These are phyloP conservation scores for Termitomyces sp. DNA, from an alignment of 1,284 basidiomycete species.

Conservation along the genomic window DNA sequence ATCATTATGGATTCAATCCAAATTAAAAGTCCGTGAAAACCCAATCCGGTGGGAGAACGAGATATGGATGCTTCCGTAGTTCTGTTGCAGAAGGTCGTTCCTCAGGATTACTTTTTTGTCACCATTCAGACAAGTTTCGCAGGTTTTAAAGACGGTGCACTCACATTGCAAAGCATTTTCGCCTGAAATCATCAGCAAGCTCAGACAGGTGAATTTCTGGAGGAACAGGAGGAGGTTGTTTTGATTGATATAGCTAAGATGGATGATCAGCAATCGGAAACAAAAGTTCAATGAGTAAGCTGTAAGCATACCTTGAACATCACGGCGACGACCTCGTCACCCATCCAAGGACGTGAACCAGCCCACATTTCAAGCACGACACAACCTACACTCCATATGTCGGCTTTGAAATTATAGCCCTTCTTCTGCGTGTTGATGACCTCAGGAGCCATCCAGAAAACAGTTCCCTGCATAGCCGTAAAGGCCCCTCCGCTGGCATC, in stretches of 20 bases:
- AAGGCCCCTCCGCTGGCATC: constrained; percentile 78
- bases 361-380: constrained; percentile 99
- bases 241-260: constrained; percentile 67
- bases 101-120: constrained; percentile 70
- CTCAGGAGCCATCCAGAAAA: constrained; percentile 99
- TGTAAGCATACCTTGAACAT: constrained; percentile 77
- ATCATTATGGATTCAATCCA: constrained; percentile 25
- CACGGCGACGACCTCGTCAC: constrained; percentile 85
- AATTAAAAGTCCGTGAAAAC: constrained; percentile 59
- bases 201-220: constrained; percentile 71
- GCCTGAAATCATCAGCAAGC: constrained; percentile 82
- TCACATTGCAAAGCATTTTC: constrained; percentile 86
- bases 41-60: constrained; percentile 74
- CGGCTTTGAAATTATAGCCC: constrained; percentile 93
- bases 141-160: constrained; percentile 24
- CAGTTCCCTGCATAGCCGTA: constrained; percentile 93
- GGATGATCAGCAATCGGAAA: not conserved
- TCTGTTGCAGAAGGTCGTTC: constrained; percentile 82
- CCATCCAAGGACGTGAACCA: constrained; percentile 89
- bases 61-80: constrained; percentile 81
- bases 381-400: constrained; percentile 98
- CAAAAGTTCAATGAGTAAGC: not conserved
- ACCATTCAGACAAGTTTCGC: constrained; percentile 13
- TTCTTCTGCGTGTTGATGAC: constrained; percentile 82
- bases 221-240: constrained; percentile 86